phyloP scores from a whole-genome alignment of 352 stramenopile genomes.

The Phytophthora sansomeana region DNA sequence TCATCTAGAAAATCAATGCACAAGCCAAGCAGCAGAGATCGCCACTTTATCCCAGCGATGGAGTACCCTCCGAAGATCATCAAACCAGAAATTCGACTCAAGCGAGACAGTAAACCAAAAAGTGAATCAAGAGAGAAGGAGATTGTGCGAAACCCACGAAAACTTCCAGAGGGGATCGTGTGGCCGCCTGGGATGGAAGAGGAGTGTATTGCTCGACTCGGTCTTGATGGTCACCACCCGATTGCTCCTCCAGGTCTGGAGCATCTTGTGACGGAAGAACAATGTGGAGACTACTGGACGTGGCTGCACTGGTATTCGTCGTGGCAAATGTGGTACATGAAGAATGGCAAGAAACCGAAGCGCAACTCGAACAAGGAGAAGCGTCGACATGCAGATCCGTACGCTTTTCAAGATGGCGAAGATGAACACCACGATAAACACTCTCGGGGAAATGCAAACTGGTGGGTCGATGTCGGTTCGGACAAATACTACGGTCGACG shows the following conservation, averaged over 20 bases:
- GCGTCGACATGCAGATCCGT: not conserved
- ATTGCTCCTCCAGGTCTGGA: conserved; percentile 60
- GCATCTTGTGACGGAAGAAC: conserved; percentile 57
- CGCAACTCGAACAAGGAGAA: conserved; percentile 21
- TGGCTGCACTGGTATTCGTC: conserved; percentile 78
- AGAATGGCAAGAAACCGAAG: conserved; percentile 45
- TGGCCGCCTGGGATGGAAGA: conserved; percentile 67
- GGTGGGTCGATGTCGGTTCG: conserved; percentile 29
- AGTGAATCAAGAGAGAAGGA: not conserved
- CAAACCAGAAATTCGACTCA: not conserved
- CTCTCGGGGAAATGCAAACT: conserved; percentile 24
- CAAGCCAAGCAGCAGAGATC: not conserved
- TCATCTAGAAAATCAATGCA: conserved; percentile 4
- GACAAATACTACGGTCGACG: conserved; percentile 15
- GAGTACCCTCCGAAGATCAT: conserved; percentile 8
- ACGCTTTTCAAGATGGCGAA: conserved; percentile 3
- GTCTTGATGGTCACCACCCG: conserved; percentile 36
- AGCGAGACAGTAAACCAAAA: conserved; percentile 1
- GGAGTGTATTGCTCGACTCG: conserved; percentile 37
- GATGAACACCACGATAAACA: not conserved
- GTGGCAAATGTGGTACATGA: conserved; percentile 73
- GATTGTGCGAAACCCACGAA: not conserved
- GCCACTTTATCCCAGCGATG: conserved; percentile 1
- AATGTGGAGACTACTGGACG: conserved; percentile 67
- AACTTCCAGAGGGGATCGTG: conserved; percentile 34